phyloP scores from a whole-genome alignment of 148 eudicot species.

The Rhododendron ovatum region DNA sequence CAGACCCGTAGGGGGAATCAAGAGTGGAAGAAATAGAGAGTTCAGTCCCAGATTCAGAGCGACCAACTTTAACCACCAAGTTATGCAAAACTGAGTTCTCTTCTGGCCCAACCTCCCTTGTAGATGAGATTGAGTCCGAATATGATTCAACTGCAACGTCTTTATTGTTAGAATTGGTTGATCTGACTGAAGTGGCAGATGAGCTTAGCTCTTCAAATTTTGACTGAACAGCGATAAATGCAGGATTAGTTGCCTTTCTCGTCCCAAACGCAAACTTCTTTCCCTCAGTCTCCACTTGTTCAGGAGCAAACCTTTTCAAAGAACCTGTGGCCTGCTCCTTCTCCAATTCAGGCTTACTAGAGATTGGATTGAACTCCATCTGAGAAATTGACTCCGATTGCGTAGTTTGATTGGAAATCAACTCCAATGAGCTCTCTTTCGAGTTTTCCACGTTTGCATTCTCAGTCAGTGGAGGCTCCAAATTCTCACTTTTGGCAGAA shows the following conservation, averaged over 20 bases:
- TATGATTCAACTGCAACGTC: conserved; percentile 33
- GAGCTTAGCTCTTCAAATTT: conserved; percentile 64
- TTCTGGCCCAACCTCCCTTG: conserved; percentile 22
- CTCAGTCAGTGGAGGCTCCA: conserved; percentile 23
- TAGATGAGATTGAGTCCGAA: conserved; percentile 24
- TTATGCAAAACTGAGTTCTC: conserved; percentile 29
- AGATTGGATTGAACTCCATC: conserved; percentile 21
- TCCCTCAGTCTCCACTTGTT: conserved; percentile 54
- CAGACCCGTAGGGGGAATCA: conserved; percentile 77
- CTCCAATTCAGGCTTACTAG: conserved; percentile 30
- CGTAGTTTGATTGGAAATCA: conserved; percentile 11
- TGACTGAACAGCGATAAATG: conserved; percentile 67
- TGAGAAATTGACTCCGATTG: conserved; percentile 4
- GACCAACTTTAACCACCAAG: conserved; percentile 35
- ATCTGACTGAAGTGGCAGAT: conserved; percentile 27
- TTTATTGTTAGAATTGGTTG: conserved; percentile 26
- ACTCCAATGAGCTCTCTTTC: conserved; percentile 19
- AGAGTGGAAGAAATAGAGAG: conserved; percentile 85
- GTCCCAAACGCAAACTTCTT: conserved; percentile 46
- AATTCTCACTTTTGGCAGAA: conserved; percentile 22
- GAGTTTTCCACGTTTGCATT: conserved; percentile 17
- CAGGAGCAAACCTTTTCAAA: conserved; percentile 39
- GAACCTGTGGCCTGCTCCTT: conserved; percentile 30
- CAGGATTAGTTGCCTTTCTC: conserved; percentile 61
- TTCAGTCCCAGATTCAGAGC: conserved; percentile 90